phyloP scores from a whole-genome alignment of 1,284 basidiomycete species.

The Cronartium quercuum region DNA sequence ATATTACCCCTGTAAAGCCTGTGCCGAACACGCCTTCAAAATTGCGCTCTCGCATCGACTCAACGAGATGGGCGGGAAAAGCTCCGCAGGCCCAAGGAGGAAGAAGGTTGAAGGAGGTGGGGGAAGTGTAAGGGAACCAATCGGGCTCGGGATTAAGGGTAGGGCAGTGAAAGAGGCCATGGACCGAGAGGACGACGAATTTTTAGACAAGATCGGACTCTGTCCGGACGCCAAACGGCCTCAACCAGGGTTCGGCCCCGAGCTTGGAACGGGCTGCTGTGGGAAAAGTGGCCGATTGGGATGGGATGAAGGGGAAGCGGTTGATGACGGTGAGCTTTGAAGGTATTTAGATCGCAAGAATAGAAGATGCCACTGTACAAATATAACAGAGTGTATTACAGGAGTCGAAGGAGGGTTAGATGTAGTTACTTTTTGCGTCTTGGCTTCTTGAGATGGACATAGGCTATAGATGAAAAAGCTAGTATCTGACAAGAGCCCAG shows the following conservation, averaged over 20 bases:
- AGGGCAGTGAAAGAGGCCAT: constrained; percentile 34
- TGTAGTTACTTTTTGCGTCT: no score
- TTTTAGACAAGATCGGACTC: not conserved
- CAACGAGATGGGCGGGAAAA: no score
- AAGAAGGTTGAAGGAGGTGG: not conserved
- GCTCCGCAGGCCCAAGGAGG: not conserved
- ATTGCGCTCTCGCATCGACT: constrained; percentile 33
- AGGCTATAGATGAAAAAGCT: no score
- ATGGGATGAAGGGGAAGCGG: constrained; percentile 34
- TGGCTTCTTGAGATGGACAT: no score
- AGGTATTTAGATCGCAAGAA: no score
- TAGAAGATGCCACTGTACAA: no score
- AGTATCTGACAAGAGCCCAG: no score
- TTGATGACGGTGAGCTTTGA: constrained; percentile 33
- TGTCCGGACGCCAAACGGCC: not conserved
- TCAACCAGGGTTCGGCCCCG: not conserved
- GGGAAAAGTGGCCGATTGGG: not conserved
- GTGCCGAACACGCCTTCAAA: constrained; percentile 39
- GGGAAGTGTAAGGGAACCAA: not conserved
- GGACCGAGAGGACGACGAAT: constrained; percentile 35
- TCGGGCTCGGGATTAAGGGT: constrained; percentile 23
- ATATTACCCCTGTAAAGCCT: constrained; percentile 35
- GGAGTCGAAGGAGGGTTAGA: no score
- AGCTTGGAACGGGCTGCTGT: not conserved
- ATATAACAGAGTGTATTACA: no score